These are phyloP conservation scores for Clavispora phyllophila DNA, from an alignment of 805 yeast species.

Conservation along the genomic window DNA sequence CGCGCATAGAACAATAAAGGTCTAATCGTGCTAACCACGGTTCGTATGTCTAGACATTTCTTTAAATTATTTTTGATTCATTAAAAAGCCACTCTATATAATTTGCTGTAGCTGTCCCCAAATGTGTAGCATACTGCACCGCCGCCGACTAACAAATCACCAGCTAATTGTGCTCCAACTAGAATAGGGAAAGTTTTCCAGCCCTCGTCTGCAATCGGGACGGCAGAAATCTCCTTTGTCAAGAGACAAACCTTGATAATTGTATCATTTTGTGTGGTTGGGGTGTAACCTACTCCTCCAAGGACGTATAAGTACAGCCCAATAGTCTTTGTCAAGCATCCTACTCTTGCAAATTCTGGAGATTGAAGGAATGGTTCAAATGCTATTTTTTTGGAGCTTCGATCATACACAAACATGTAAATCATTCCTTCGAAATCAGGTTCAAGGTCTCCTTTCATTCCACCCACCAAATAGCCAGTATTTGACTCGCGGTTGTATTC, in stretches of 20 bases:
- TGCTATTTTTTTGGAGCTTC: slow-evolving; percentile 2
- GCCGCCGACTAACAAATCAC: slow-evolving; percentile 45
- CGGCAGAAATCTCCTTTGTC: not conserved
- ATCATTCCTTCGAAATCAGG: slow-evolving; percentile 31
- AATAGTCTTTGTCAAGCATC: slow-evolving; percentile 35
- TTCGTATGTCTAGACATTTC: too few relatives aligned
- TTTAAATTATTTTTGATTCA: too few relatives aligned
- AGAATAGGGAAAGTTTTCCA: slow-evolving; percentile 48
- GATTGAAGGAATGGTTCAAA: slow-evolving; percentile 15
- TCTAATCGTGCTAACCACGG: too few relatives aligned
- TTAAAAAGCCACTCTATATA: slow-evolving; percentile 7
- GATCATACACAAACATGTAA: slow-evolving; percentile 23
- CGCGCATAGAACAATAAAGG: too few relatives aligned
- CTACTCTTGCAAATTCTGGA: slow-evolving; percentile 42
- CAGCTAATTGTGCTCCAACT: slow-evolving; percentile 47
- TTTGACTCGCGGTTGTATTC: slow-evolving; percentile 19
- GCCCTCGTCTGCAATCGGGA: slow-evolving; percentile 21
- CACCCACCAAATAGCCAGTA: slow-evolving; percentile 47
- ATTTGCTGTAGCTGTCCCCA: slow-evolving; percentile 43
- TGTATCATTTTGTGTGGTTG: slow-evolving; percentile 21
- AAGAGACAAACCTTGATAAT: slow-evolving; percentile 31
- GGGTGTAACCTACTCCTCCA: slow-evolving; percentile 53
- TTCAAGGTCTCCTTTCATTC: slow-evolving; percentile 24
- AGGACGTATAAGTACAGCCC: slow-evolving; percentile 37
- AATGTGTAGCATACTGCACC: slow-evolving; percentile 83